Conservation (phyloP, 176 grass and related monocot genomes). For the Lolium perenne region DNA sequence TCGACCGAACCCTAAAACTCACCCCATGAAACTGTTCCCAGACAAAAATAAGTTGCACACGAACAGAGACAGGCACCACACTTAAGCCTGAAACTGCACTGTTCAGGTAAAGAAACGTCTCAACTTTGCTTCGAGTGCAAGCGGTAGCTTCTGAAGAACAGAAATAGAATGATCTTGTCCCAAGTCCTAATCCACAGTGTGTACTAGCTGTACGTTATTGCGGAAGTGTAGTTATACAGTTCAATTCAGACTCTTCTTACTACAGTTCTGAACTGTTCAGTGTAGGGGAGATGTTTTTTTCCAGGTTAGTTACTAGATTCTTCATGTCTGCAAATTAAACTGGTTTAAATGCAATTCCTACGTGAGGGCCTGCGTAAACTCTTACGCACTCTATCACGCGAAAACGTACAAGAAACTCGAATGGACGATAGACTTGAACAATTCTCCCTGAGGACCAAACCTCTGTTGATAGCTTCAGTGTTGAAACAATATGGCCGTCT, state of each 20-base stretch:
- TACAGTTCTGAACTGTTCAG: background rate
- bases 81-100: conserved; percentile 9
- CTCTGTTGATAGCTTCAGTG: conserved; percentile 10
- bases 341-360: conserved; percentile 12
- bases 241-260: background rate
- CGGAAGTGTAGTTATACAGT: background rate
- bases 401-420: background rate
- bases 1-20: conserved; percentile 37
- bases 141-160: background rate
- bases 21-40: conserved; percentile 5
- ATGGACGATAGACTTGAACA: background rate
- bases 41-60: conserved; percentile 6
- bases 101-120: conserved; percentile 32
- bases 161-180: conserved; percentile 35
- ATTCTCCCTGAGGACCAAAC: conserved; percentile 8
- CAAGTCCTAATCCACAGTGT: conserved; percentile 6
- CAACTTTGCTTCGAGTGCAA: background rate
- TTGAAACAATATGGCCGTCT: conserved; percentile 5
- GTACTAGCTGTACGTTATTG: background rate
- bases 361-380: conserved; percentile 4
- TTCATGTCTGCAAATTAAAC: conserved; percentile 16
- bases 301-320: conserved; percentile 25
- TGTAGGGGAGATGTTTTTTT: background rate
- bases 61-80: conserved; percentile 30
- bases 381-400: background rate